Conservation (phyloP, 208 protist species). For the Acanthamoeba divionensis region DNA sequence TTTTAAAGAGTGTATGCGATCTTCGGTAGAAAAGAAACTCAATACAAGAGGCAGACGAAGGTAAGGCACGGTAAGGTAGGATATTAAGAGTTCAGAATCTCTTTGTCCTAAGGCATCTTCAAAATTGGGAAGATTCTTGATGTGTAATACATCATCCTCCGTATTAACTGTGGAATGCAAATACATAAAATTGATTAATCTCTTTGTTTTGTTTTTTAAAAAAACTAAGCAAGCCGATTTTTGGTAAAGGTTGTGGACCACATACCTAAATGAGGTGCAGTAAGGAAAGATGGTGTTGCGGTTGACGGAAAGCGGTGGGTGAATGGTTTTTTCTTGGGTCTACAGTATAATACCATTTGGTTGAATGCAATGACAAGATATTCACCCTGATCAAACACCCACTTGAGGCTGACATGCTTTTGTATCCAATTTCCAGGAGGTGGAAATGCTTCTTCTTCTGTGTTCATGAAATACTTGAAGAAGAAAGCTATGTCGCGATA, state of each 20-base stretch:
- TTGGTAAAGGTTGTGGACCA: too few relatives aligned
- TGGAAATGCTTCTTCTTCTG: slow-evolving; percentile 66
- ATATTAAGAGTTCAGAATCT: slow-evolving; percentile 86
- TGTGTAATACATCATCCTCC: slow-evolving; percentile 89
- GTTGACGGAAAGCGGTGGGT: slow-evolving; percentile 33
- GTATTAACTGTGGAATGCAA: slow-evolving; percentile 56
- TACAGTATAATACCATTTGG: neutral
- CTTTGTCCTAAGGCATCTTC: slow-evolving; percentile 78
- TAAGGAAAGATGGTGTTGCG: slow-evolving; percentile 34
- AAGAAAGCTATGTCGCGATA: slow-evolving; percentile 76
- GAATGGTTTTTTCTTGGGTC: slow-evolving; percentile 44
- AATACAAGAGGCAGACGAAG: slow-evolving; percentile 84
- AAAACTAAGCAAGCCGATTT: too few relatives aligned
- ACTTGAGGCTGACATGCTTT: slow-evolving; percentile 43
- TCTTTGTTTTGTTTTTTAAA: neutral
- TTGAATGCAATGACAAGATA: slow-evolving; percentile 27
- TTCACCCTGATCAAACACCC: slow-evolving; percentile 31
- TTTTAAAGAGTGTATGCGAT: slow-evolving; percentile 79
- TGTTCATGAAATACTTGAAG: slow-evolving; percentile 77
- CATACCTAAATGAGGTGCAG: neutral
- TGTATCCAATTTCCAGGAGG: slow-evolving; percentile 61
- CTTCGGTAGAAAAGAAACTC: slow-evolving; percentile 86
- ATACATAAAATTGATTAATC: neutral
- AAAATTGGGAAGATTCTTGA: too few relatives aligned
- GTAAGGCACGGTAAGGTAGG: slow-evolving; percentile 86